Evolutionary conservation across 2,329 filamentous ascomycete genomes (phyloP).

Genomic region (Arthrobotrys entomopaga): DNA sequence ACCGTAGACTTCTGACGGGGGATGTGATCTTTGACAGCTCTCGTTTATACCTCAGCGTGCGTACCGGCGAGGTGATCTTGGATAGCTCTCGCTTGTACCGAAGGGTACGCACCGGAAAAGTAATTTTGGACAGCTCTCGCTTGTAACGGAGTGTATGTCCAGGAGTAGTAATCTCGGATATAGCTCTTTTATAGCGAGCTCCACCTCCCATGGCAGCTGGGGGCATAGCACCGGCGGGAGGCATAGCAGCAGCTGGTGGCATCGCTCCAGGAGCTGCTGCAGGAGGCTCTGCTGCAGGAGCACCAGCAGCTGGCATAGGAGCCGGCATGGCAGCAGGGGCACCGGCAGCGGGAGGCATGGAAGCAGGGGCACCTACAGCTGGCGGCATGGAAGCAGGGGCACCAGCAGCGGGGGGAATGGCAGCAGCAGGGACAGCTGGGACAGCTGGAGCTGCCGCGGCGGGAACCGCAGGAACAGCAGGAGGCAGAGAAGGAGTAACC

Average conservation of each 20-base stretch:
- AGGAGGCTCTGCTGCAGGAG: not conserved
- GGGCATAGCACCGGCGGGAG: not conserved
- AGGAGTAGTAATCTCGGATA: not conserved
- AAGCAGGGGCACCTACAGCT: not conserved
- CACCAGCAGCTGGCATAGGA: not conserved
- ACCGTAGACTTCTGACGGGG: not conserved
- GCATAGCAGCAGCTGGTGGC: not conserved
- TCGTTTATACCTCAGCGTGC: not conserved
- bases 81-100: slow-evolving; percentile 1
- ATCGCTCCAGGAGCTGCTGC: not conserved
- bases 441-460: not conserved
- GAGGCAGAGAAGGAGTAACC: not conserved
- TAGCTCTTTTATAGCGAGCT: too few relatives aligned
- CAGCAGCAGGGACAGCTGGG: not conserved
- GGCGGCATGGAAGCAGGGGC: not conserved
- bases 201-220: not conserved
- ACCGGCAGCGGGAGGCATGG: not conserved
- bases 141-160: not conserved
- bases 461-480: not conserved
- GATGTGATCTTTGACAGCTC: not conserved
- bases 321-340: not conserved
- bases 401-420: not conserved
- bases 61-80: not conserved
- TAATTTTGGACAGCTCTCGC: not conserved
- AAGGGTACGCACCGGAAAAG: not conserved